Evolutionary conservation across 352 stramenopile genomes (phyloP).

Genomic region (Phytopythium helicoides): DNA sequence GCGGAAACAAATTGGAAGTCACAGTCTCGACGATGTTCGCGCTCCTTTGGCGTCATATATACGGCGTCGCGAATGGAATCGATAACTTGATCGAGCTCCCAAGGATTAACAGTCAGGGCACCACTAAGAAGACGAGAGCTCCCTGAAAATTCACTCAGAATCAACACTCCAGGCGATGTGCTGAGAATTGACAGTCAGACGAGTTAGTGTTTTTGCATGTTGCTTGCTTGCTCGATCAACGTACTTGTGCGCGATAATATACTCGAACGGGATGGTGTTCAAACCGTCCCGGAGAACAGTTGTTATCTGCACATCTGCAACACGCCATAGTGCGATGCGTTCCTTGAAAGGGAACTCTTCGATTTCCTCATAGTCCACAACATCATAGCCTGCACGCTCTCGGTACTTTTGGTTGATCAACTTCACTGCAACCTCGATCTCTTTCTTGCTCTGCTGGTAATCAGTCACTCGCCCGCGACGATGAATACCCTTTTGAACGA

Average conservation of each 20-base stretch:
- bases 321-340: slow-evolving; percentile 72
- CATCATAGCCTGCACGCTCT: slow-evolving; percentile 39
- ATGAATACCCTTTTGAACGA: slow-evolving; percentile 82
- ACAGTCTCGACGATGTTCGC: slow-evolving; percentile 67
- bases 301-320: slow-evolving; percentile 73
- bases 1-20: slow-evolving; percentile 76
- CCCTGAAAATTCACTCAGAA: slow-evolving; percentile 97
- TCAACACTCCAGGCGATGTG: slow-evolving; percentile 83
- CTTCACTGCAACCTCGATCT: slow-evolving; percentile 89
- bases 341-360: slow-evolving; percentile 68
- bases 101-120: slow-evolving; percentile 96
- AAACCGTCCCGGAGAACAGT: slow-evolving; percentile 73
- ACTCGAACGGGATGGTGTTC: slow-evolving; percentile 84
- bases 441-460: slow-evolving; percentile 93
- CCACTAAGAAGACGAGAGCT: slow-evolving; percentile 95
- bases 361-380: slow-evolving; percentile 79
- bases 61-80: slow-evolving; percentile 66
- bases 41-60: slow-evolving; percentile 71
- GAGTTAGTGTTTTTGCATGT: background rate
- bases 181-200: slow-evolving; percentile 13
- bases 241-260: slow-evolving; percentile 77
- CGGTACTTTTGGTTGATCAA: slow-evolving; percentile 92
- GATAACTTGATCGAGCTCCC: slow-evolving; percentile 89
- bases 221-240: slow-evolving; percentile 2
- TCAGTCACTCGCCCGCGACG: slow-evolving; percentile 88